These are phyloP conservation scores for Excoecaria cochinchinensis DNA, from an alignment of 345 rosid species.

Conservation along the genomic window DNA sequence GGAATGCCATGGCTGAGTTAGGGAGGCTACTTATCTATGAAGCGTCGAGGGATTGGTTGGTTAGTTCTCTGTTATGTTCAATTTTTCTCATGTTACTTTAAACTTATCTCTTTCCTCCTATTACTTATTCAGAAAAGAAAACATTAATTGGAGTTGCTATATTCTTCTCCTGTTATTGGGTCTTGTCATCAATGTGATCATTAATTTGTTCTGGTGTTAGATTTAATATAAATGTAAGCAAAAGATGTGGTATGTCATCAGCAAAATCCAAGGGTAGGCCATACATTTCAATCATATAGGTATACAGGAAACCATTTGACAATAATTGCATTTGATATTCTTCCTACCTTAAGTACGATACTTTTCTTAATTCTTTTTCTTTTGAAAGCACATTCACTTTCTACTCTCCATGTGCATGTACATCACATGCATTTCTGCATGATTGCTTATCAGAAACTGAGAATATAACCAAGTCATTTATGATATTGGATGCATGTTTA, in stretches of 20 bases:
- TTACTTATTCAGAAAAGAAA: neutral
- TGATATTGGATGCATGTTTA: neutral
- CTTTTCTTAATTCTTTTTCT: neutral
- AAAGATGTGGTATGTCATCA: neutral
- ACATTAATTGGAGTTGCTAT: neutral
- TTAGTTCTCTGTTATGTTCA: conserved; percentile 27
- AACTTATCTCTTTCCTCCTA: too few relatives aligned
- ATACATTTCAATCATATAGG: neutral
- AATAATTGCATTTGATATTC: neutral
- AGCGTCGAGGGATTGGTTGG: conserved; percentile 96
- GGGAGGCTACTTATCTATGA: conserved; percentile 88
- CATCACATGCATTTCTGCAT: neutral
- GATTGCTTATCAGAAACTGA: neutral
- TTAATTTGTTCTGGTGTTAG: neutral
- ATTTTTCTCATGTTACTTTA: neutral
- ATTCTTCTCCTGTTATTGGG: neutral
- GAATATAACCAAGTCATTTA: neutral
- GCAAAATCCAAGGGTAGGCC: neutral
- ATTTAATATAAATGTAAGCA: neutral
- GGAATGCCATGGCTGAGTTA: conserved; percentile 85
- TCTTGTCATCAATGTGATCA: neutral
- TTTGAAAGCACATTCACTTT: neutral
- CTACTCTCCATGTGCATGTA: neutral
- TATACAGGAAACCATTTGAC: neutral
- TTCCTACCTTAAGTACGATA: neutral